Evolutionary conservation across 2,329 filamentous ascomycete species (phyloP), one percentile per base, ranked within the genome.

Genomic region (Rhynchosporium agropyri): DNA sequence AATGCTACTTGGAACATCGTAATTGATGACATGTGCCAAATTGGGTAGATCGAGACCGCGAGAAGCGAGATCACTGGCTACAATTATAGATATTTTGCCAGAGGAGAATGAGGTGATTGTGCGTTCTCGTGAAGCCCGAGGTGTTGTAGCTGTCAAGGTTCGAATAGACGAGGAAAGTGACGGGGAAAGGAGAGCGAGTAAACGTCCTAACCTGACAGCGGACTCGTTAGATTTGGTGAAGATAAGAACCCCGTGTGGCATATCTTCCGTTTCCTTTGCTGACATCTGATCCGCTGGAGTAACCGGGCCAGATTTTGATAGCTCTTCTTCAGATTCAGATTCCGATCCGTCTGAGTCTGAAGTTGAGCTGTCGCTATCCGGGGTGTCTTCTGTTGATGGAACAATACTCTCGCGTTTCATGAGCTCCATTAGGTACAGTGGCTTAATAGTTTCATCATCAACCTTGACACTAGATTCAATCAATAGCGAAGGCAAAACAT

Each of bases 161-260:
- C 86, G 86, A 60, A 91, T 83, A 48, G 82, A 78, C 0, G 79
- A 72, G 2, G 82, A 78, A 40, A 89, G 78, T 0, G 79, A 74
- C 0, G 88, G 86, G 20, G 85, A 80, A 28, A 96, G 80, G 1
- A 93, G 79, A 1, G 81, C 78, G 10, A 98, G 81, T 0, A 98
- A 85, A 26, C 91, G 89, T 0, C 90, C 87, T n/a, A 98, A 83
- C 63, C 95, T 89, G n/a, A 90, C 83, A 0, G 94, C 91, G 20
- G 89, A 86, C 75, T 97, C 92, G 74, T 94, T 97, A 62, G 91
- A 96, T 70, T 92, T 92, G 53, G 92, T 93, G 75, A 98, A 98
- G 68, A 98, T 87, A 42, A 98, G 82, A 10, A 89, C 85, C 29
- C 73, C 73, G 1, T 66, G 67, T 38, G 69, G 64, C 4, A 77